phyloP scores from a whole-genome alignment of 257 asterid genomes.

The Osmanthus fragrans region DNA sequence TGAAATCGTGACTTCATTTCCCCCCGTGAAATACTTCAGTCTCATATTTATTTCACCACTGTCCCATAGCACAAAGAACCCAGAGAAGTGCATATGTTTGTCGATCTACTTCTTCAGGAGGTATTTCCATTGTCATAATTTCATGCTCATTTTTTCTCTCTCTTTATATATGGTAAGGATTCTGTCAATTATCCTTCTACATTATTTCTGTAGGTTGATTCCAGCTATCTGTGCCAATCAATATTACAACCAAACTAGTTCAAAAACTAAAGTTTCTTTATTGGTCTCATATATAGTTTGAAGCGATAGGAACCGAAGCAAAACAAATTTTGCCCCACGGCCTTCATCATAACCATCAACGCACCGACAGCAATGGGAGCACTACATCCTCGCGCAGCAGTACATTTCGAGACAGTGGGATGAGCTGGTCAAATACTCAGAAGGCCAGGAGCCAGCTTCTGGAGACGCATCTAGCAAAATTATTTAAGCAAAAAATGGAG shows the following conservation, averaged over 20 bases:
- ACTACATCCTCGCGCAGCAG: slow-evolving; percentile 89
- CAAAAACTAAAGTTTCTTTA: slow-evolving; percentile 18
- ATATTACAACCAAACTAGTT: background rate
- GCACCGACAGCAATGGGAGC: slow-evolving; percentile 90
- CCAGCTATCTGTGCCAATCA: background rate
- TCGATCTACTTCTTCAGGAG: slow-evolving; percentile 92
- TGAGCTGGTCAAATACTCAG: slow-evolving; percentile 73
- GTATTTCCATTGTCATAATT: slow-evolving; percentile 35
- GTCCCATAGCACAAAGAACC: slow-evolving; percentile 89
- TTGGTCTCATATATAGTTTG: slow-evolving; percentile 49
- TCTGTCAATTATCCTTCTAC: background rate
- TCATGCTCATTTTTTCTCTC: background rate
- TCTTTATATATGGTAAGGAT: background rate
- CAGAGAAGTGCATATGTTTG: slow-evolving; percentile 98
- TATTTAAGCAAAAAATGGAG: slow-evolving; percentile 96
- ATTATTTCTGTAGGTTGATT: background rate
- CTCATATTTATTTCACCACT: slow-evolving; percentile 13
- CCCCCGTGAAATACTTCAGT: slow-evolving; percentile 1
- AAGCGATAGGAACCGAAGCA: slow-evolving; percentile 59
- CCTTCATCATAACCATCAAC: slow-evolving; percentile 69
- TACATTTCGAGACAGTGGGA: slow-evolving; percentile 76
- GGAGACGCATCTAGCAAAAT: slow-evolving; percentile 91
- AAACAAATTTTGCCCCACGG: slow-evolving; percentile 80
- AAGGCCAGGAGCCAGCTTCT: slow-evolving; percentile 95
- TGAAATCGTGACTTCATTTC: slow-evolving; percentile 7